Base-by-base conservation (phyloP, 2,329 filamentous ascomycete species). In the Aureobasidium sp. region DNA sequence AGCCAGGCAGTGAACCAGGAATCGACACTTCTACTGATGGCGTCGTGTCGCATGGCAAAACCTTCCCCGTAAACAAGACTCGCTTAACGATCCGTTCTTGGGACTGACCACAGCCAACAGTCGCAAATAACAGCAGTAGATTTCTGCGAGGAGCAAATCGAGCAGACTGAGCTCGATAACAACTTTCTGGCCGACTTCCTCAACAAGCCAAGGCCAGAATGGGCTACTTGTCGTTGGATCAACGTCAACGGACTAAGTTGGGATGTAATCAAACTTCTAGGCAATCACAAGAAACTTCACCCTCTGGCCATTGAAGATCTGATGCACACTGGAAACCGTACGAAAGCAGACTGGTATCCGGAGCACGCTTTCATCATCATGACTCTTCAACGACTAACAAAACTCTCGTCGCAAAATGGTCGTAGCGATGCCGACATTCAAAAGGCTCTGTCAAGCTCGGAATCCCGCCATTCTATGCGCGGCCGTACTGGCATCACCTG, bases 211-310 rank as follows among this genome's bases (percentile, higher is more conserved):
- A 83, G 85, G 68, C 84, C 86, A 37, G 75, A 79, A 0, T 96
- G 90, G 90, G 87, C 86, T 17, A 83, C 84, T 64, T 94, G 90
- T 69, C 84, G 93, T 25, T 97, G 92, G 92, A 92, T 97, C 76
- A 96, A 93, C 68, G 86, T 96, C 70, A 96, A 97, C 72, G 91
- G 92, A 0, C 76, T 96, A 22, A 93, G 89, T 69, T 96, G 90
- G 87, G 91, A 96, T 73, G 90, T 96, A 2, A 93, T 97, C 62
- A 84, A 89, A 67, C 80, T 84, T 0, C 76, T 96, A 39, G 91
- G 90, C 25, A 86, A 85, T 65, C 78, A 89, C 69, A 94, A 95
- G 70, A 81, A 82, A 31, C 78, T 97, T 42, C 92, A 97, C 72
- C 84, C 86, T 64, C 80, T 97, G 48, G 90, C 92, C 0, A 84